Evolutionary conservation across 495 filamentous ascomycete species (phyloP).

Genomic region (Penicillium antarcticum): DNA sequence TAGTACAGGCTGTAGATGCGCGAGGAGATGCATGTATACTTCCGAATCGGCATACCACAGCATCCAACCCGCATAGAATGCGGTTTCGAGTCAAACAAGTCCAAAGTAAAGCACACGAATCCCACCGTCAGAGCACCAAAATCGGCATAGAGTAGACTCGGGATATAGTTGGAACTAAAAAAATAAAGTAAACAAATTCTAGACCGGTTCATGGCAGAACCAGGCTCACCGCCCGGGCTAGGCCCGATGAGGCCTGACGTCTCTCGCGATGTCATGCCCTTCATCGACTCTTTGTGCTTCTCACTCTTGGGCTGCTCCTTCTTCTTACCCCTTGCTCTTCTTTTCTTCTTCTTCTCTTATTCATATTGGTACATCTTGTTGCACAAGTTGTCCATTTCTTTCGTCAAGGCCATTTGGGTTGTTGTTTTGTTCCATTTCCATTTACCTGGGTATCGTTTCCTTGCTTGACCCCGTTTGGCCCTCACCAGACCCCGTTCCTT

Average conservation of each 20-base stretch:
- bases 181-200: slow-evolving; percentile 4
- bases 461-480: slow-evolving; percentile 10
- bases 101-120: neutral
- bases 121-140: neutral
- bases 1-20: slow-evolving; percentile 1
- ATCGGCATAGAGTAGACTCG: neutral
- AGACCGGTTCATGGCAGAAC: slow-evolving; percentile 19
- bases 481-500: neutral
- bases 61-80: neutral
- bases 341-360: slow-evolving; percentile 9
- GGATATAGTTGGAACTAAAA: neutral
- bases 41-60: slow-evolving; percentile 1
- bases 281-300: slow-evolving; percentile 17
- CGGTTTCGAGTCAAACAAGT: neutral
- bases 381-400: slow-evolving; percentile 3
- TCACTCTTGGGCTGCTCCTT: slow-evolving; percentile 13
- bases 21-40: slow-evolving; percentile 4
- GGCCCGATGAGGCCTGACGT: slow-evolving; percentile 29
- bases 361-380: neutral
- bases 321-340: slow-evolving; percentile 22
- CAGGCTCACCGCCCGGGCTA: slow-evolving; percentile 21
- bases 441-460: slow-evolving; percentile 1
- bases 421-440: slow-evolving; percentile 1
- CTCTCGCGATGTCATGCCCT: slow-evolving; percentile 30
- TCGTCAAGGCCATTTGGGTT: neutral